Percentiles rank a stretch among this genome's conserved stretches.
phyloP scores from a whole-genome alignment of 352 stramenopile species.

The Saprolegnia diclina region DNA sequence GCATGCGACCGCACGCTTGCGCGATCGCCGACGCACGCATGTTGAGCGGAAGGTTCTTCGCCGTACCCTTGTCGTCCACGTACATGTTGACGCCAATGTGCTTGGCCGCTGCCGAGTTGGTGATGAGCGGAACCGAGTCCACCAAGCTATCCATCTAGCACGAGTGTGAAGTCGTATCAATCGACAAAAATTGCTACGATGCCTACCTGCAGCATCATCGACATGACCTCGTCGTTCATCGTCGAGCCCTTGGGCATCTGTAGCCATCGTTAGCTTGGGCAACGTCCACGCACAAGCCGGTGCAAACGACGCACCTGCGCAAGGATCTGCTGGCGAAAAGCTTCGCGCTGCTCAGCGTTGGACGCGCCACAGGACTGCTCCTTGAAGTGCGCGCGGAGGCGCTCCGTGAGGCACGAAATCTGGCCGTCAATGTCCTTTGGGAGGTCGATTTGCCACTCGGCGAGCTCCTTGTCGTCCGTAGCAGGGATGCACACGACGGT shows the following conservation, averaged over 20 bases:
- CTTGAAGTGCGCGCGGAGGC: constrained; percentile 74
- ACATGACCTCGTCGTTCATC: constrained; percentile 68
- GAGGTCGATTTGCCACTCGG: constrained; percentile 66
- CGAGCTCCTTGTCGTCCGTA: constrained; percentile 46
- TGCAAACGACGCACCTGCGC: too few relatives aligned
- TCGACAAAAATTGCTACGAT: neutral
- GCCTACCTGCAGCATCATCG: constrained; percentile 70
- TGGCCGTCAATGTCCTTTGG: constrained; percentile 72
- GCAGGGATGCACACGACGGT: constrained; percentile 65
- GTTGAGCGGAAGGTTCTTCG: constrained; percentile 76
- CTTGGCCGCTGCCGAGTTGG: constrained; percentile 62
- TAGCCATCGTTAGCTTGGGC: neutral
- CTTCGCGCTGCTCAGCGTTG: constrained; percentile 53
- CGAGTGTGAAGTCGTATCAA: neutral
- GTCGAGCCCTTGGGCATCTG: constrained; percentile 49
- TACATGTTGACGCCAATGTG: constrained; percentile 86
- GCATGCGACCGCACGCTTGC: constrained; percentile 71
- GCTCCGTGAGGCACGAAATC: constrained; percentile 76
- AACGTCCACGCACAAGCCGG: neutral
- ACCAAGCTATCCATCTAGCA: constrained; percentile 79
- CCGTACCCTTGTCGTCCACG: constrained; percentile 85
- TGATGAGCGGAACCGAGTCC: constrained; percentile 80
- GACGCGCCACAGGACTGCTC: constrained; percentile 31
- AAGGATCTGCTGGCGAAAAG: constrained; percentile 77
- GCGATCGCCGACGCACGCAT: constrained; percentile 71